These are phyloP conservation scores for Ciborinia camelliae DNA, from an alignment of 2,329 filamentous ascomycete genomes.

Conservation along the genomic window DNA sequence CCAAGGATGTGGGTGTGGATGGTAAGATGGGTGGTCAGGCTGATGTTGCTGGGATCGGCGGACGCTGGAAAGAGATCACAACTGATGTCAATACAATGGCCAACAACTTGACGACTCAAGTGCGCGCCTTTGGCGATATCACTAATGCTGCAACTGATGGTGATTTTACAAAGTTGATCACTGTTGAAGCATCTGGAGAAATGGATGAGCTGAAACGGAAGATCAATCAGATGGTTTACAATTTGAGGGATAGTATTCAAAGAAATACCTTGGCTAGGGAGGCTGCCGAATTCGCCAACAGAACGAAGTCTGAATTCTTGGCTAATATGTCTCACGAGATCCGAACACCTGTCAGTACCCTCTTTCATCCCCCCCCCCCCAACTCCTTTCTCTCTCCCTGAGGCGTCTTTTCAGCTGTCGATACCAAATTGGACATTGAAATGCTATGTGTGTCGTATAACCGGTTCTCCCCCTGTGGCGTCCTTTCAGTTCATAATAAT, in stretches of 20 bases:
- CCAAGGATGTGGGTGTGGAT: constrained; percentile 94
- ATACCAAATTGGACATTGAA: background rate
- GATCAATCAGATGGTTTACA: constrained; percentile 99
- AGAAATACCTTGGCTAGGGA: constrained; percentile 94
- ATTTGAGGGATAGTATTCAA: constrained; percentile 91
- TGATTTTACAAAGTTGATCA: constrained; percentile 95
- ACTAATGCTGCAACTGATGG: constrained; percentile 97
- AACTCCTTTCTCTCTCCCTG: background rate
- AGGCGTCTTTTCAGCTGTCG: background rate
- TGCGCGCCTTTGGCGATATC: constrained; percentile 95
- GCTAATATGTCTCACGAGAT: constrained; percentile 99
- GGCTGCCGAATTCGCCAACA: constrained; percentile 92
- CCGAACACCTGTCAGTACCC: constrained; percentile 71
- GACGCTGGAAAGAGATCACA: constrained; percentile 97
- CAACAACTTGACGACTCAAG: constrained; percentile 85
- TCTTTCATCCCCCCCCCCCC: constrained; percentile 3
- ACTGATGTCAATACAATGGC: constrained; percentile 46
- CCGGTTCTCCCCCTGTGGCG: no score
- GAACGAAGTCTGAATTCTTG: constrained; percentile 96
- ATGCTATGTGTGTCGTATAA: background rate
- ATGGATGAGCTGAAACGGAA: constrained; percentile 99
- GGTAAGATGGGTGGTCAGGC: constrained; percentile 98
- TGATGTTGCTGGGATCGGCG: constrained; percentile 87
- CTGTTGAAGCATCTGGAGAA: constrained; percentile 94
- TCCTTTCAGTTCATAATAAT: background rate